Evolutionary conservation across 1,284 basidiomycete species (phyloP).

Genomic region (Ganoderma leucocontextum): DNA sequence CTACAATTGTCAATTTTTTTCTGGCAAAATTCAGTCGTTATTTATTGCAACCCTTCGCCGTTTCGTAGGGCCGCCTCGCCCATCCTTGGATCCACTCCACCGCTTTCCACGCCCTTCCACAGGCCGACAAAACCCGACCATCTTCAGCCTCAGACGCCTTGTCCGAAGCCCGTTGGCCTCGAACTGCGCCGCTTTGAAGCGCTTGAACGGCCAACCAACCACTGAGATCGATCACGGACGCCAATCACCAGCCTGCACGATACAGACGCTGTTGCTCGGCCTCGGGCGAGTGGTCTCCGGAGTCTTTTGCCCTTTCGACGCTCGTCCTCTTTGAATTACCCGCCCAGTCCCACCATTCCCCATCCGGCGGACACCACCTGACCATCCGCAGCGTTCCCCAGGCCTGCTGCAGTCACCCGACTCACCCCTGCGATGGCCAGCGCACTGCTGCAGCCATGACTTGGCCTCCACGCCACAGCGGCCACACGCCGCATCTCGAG

Average conservation of each 20-base stretch:
- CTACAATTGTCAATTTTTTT: neutral
- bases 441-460: neutral
- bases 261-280: neutral
- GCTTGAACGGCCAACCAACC: neutral
- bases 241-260: constrained; percentile 12
- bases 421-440: neutral
- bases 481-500: neutral
- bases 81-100: neutral
- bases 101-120: neutral
- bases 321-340: neutral
- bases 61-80: neutral
- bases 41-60: neutral
- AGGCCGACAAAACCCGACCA: neutral
- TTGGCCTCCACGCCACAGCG: constrained; percentile 5
- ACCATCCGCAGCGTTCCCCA: neutral
- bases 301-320: neutral
- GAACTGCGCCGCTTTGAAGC: neutral
- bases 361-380: neutral
- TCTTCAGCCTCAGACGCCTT: neutral
- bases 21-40: neutral
- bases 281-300: neutral
- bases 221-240: constrained; percentile 8
- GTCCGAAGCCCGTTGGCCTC: neutral
- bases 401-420: neutral
- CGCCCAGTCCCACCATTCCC: neutral